Evolutionary conservation across 2,329 filamentous ascomycete genomes (phyloP).

Genomic region (Metarhizium anisopliae): DNA sequence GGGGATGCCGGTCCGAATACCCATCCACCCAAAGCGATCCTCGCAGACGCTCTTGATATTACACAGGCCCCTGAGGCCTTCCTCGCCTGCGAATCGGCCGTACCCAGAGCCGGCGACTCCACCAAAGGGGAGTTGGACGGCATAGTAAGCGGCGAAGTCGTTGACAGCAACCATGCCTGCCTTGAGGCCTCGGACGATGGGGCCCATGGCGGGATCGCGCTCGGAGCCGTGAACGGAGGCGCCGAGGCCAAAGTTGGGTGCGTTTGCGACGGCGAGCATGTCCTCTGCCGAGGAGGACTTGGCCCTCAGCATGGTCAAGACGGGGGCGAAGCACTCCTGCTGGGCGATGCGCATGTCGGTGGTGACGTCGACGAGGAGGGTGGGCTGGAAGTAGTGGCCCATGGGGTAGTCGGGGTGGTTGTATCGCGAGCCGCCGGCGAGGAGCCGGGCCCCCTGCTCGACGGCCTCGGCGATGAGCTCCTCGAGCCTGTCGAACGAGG

Average conservation of each 20-base stretch:
- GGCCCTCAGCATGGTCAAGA: conserved; percentile 79
- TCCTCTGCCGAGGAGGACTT: conserved; percentile 47
- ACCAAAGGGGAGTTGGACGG: conserved; percentile 89
- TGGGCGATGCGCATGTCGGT: conserved; percentile 78
- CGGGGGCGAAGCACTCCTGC: conserved; percentile 85
- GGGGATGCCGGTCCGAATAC: conserved; percentile 70
- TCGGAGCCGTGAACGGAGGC: conserved; percentile 77
- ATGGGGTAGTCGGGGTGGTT: conserved; percentile 62
- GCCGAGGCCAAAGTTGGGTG: conserved; percentile 76
- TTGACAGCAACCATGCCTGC: conserved; percentile 92
- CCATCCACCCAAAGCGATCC: conserved; percentile 57
- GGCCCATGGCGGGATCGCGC: conserved; percentile 47
- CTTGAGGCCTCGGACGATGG: conserved; percentile 59
- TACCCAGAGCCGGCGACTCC: conserved; percentile 86
- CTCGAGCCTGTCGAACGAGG: conserved; percentile 69
- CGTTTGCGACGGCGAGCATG: conserved; percentile 73
- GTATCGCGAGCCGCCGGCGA: conserved; percentile 68
- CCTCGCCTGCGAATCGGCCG: conserved; percentile 83
- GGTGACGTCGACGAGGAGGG: conserved; percentile 83
- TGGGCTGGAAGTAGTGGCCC: conserved; percentile 90
- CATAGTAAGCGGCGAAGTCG: conserved; percentile 90
- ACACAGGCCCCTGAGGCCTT: conserved; percentile 76
- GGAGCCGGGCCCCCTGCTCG: conserved; percentile 64
- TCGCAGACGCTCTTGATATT: conserved; percentile 81
- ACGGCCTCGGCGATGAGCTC: conserved; percentile 70